Evolutionary conservation across 805 yeast genomes (phyloP), one percentile per base, ranked within the genome.

Genomic region (Torulaspora franciscae): DNA sequence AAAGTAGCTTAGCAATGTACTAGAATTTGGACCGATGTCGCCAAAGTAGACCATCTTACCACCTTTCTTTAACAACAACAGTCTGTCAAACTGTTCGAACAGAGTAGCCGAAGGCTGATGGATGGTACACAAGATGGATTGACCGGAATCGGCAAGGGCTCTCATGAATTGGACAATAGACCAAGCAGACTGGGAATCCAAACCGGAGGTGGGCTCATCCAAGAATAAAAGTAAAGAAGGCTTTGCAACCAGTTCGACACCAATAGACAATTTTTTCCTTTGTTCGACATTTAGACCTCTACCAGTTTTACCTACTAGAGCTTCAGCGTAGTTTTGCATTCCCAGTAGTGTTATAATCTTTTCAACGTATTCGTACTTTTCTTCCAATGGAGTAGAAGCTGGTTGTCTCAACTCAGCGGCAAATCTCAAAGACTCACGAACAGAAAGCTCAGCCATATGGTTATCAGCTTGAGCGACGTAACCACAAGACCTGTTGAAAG

Each of bases 31-130:
- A 52, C 93, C 93, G 56, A 84, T 78, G 51, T 83, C 89, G 55
- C 95, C 95, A 61, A 83, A 85, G 65, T 85, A 85, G 26, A 83
- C 91, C 51, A 90, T 85, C 57, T 74, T 70, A 52, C 95, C 95
- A 62, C 95, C 95, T 51, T 74, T 77, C 54, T 80, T 80, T 60
- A 85, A 70, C 54, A 85, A 75, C 53, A 83, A 66, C 47, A 82
- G 68, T 47, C 87, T 74, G 54, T 82, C 88, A 54, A 82, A 82
- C 58, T 80, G 80, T 59, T 79, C 77, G 61, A 82, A 74, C 57
- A 82, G 66, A 24, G 80, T 72, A 30, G 89, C 86, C 13, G 87
- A 81, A 49, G 89, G 89, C 66, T 82, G 89, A 64, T 82, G 89
- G 54, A 82, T 83, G 22, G 89, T 82, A 69, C 88, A 83, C 59